Conservation (phyloP, 108 stramenopile genomes). For the Cyclotella atomus region DNA sequence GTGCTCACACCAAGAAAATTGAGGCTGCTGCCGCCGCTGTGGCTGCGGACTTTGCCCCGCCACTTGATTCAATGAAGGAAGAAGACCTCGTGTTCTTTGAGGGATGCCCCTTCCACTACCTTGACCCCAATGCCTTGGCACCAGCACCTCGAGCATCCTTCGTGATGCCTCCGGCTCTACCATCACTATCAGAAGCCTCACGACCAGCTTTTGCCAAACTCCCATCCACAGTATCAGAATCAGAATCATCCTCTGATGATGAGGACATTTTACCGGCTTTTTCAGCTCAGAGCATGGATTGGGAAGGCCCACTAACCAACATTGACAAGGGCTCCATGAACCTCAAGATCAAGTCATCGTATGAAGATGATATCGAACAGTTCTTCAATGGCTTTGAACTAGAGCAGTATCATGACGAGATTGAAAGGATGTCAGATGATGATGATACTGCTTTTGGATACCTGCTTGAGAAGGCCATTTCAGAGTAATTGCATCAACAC, state of each 20-base stretch:
- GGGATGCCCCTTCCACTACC: slow-evolving; percentile 57
- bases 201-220: slow-evolving; percentile 3
- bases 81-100: slow-evolving; percentile 53
- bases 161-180: neutral
- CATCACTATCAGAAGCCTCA: neutral
- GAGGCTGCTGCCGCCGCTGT: neutral
- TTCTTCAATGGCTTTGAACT: slow-evolving; percentile 47
- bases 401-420: slow-evolving; percentile 42
- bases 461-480: slow-evolving; percentile 48
- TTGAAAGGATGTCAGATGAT: slow-evolving; percentile 49
- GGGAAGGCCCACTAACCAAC: slow-evolving; percentile 37
- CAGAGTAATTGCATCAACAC: slow-evolving; percentile 9
- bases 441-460: slow-evolving; percentile 53
- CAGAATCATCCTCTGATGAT: slow-evolving; percentile 20
- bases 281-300: slow-evolving; percentile 35
- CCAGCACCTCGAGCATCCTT: slow-evolving; percentile 2
- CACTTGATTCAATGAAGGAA: neutral
- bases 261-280: slow-evolving; percentile 27
- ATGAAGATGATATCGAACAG: slow-evolving; percentile 39
- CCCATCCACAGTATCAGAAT: slow-evolving; percentile 35
- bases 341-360: slow-evolving; percentile 1
- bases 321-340: slow-evolving; percentile 12
- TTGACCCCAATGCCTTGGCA: slow-evolving; percentile 33
- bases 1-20: slow-evolving; percentile 9
- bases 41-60: neutral